phyloP scores from a whole-genome alignment of 345 rosid species.

The Microcos paniculata region DNA sequence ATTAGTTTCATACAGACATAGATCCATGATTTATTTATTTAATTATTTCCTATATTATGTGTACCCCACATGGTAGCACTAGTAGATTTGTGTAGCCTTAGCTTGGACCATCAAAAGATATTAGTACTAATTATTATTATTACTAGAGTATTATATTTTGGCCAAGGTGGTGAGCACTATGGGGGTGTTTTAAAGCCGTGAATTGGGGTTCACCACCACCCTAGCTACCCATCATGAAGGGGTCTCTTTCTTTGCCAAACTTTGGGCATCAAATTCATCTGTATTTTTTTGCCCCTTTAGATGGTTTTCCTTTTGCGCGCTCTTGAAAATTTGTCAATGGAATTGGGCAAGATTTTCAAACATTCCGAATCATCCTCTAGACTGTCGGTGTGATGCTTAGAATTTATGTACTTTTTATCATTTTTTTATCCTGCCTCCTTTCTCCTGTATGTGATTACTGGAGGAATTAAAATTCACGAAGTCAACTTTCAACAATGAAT shows the following conservation, averaged over 20 bases:
- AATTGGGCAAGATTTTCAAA: slow-evolving; percentile 12
- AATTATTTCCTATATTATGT: too few relatives aligned
- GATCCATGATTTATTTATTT: too few relatives aligned
- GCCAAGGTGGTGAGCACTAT: neutral
- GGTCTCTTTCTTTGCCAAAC: slow-evolving; percentile 15
- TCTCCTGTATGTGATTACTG: neutral
- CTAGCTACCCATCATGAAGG: neutral
- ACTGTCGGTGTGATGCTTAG: slow-evolving; percentile 6
- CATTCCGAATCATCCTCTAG: neutral
- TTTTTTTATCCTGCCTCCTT: neutral
- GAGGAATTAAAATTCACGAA: neutral
- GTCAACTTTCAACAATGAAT: neutral
- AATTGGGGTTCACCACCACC: slow-evolving; percentile 4
- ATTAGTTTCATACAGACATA: neutral
- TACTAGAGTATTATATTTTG: neutral
- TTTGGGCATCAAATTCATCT: neutral
- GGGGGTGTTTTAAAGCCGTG: slow-evolving; percentile 6
- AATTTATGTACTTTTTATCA: neutral
- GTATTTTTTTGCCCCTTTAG: neutral
- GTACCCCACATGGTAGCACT: neutral
- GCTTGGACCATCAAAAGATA: neutral
- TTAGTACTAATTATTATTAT: too few relatives aligned
- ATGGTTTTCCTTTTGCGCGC: neutral
- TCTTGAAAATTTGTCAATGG: slow-evolving; percentile 9
- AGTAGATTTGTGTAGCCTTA: neutral